These are phyloP conservation scores for Cladophialophora bantiana DNA, from an alignment of 2,329 filamentous ascomycete species.

Conservation along the genomic window DNA sequence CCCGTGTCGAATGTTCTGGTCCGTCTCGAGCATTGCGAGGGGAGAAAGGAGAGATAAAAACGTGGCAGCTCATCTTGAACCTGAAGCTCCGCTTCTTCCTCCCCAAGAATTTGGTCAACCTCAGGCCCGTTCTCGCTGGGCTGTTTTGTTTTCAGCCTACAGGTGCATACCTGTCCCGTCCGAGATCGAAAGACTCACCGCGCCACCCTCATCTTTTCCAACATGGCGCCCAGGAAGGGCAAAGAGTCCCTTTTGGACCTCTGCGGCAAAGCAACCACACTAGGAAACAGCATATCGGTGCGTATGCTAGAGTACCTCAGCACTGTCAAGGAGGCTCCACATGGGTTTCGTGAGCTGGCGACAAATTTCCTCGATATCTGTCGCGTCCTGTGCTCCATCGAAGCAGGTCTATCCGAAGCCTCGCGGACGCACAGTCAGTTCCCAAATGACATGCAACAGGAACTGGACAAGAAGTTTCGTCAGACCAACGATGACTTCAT, in stretches of 20 bases:
- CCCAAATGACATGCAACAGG: constrained; percentile 66
- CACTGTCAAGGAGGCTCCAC: constrained; percentile 61
- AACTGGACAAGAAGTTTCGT: constrained; percentile 70
- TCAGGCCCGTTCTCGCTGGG: not conserved
- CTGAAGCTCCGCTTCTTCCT: not conserved
- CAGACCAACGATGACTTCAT: constrained; percentile 68
- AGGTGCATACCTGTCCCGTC: not conserved
- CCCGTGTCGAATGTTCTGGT: constrained; percentile 3
- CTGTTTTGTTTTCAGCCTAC: not conserved
- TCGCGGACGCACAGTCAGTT: constrained; percentile 60
- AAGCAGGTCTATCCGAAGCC: constrained; percentile 67
- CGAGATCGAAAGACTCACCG: constrained; percentile 4
- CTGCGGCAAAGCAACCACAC: constrained; percentile 65
- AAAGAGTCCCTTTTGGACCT: constrained; percentile 56
- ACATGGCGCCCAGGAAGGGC: constrained; percentile 37
- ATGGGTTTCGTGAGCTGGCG: constrained; percentile 66
- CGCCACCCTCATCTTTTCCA: not conserved
- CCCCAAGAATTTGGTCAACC: not conserved
- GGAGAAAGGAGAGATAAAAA: constrained; percentile 1
- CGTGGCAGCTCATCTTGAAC: not conserved
- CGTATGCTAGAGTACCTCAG: constrained; percentile 70
- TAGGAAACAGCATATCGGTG: constrained; percentile 70
- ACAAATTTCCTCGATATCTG: constrained; percentile 72
- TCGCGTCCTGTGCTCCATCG: constrained; percentile 71
- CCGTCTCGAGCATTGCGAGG: not conserved